Evolutionary conservation across 495 filamentous ascomycete genomes (phyloP).

Genomic region (Echria macrotheca): DNA sequence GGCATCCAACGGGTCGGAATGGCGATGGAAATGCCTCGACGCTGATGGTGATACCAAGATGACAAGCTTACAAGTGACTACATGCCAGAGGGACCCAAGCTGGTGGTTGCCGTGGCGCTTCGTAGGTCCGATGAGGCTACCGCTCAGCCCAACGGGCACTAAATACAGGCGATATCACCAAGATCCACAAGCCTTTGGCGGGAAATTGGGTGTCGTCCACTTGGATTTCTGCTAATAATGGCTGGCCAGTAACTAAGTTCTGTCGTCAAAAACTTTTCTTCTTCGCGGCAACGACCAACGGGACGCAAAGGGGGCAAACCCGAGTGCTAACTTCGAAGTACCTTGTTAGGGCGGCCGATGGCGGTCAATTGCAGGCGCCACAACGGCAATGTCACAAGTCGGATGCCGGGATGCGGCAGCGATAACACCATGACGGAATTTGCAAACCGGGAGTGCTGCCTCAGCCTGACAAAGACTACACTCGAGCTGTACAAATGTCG

Average conservation of each 20-base stretch:
- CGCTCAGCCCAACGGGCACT: constrained; percentile 31
- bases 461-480: not conserved
- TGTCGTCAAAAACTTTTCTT: too few relatives aligned
- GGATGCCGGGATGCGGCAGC: not conserved
- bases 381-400: not conserved
- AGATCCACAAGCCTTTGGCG: constrained; percentile 15
- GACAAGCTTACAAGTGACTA: not conserved
- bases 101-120: constrained; percentile 16
- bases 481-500: not conserved
- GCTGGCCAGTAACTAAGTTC: too few relatives aligned
- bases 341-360: not conserved
- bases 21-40: not conserved
- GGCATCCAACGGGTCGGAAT: constrained; percentile 8
- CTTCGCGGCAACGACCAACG: too few relatives aligned
- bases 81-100: constrained; percentile 1
- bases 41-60: not conserved
- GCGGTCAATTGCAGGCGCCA: not conserved
- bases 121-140: constrained; percentile 14
- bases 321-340: too few relatives aligned
- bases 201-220: constrained; percentile 23
- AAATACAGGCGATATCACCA: constrained; percentile 22
- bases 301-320: too few relatives aligned
- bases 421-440: not conserved
- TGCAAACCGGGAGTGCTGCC: not conserved
- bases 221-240: constrained; percentile 6